Base-by-base conservation (phyloP, 768 basidiomycete species). In the Mycena metata region DNA sequence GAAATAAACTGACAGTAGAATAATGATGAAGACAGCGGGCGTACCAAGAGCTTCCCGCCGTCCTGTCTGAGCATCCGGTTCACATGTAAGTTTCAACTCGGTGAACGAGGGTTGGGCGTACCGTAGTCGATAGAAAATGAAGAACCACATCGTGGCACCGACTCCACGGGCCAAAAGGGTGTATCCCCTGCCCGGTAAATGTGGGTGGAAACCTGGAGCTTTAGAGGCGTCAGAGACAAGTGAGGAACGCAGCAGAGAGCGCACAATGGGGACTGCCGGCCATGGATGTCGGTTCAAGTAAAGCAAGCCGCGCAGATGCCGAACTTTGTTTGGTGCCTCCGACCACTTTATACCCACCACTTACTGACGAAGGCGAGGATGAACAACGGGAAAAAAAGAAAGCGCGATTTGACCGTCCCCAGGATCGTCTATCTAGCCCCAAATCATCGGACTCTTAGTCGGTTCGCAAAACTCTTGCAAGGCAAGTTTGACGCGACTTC, bases 121-220 rank as follows among this genome's bases (percentile, higher is more conserved):
- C 96, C 95, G 86, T 71, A 93, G 92, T 64, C 96, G 90, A 82
- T 96, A 98, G 85, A 98, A 97, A 78, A 98, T 96, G 85, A 96
- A 98, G 89, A 97, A 97, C 96, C 96, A 98, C 96, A 98, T 97
- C 26, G 90, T 88, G 39, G 96, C 96, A 55, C 96, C 96, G 50
- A 98, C 83, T 67, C 89, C 90, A 80, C 96, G 96, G 30, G 92
- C 88, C 35, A 96, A 85, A 78, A 95, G 89, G 66, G 86, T 88
- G 80, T 96, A 90, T 75, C 84, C 88, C 74, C 89, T 84, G 15
- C 91, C 89, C 11, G 95, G 94, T 33, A 96, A 85, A 77, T 96
- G 96, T 43, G 96, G 96, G 79, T 95, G 86, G 75, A 97, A 97
- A 72, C 95, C 96, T 81, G 90, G 80, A 73, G 84, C 90, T 90